Base-by-base conservation (phyloP, 805 yeast genomes). In the Teunomyces aglyptinius region DNA sequence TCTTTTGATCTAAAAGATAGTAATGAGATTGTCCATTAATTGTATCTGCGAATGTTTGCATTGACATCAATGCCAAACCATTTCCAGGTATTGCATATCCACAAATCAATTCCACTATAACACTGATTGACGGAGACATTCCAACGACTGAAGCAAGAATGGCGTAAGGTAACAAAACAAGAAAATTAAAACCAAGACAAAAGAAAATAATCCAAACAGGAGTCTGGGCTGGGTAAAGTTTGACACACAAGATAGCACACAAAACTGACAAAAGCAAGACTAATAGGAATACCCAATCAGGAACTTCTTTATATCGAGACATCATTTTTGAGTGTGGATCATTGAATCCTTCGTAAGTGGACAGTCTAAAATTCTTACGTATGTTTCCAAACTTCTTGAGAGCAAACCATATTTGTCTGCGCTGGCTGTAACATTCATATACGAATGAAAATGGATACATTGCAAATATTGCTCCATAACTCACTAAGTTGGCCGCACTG, bases 1-100 rank as follows among this genome's bases (percentile, higher is more conserved):
- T 52, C 46, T 70, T 70, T 49, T 68, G 73, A 50, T 69, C 71
- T 2, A 70, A 61, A 13, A 68, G 54, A 49, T 58, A 63, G 45
- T 55, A 60, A 32, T 62, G 57, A 2, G 67, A 63, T 49, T 65
- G 70, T 4, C 58, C 60, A 43, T 61, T 67, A 18, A 60, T 62
- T 38, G 57, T 58, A 50, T 52, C 48, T 16, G 65, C 67, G 13
- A 58, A 50, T 2, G 63, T 60, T 41, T 59, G 59, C 22, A 60
- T 44, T 31, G 55, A 49, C 45, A 47, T 54, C 41, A 60, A 47
- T 2, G 64, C 65, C 8, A 56, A 35, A 34, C 57, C 58, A 36
- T 61, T 59, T 16, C 64, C 64, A 13, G 61, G 63, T 38, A 61
- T 27, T 3, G 63, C 60, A 44, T 61, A 61, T n/a, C 67, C 67